Percentiles rank a stretch among this genome's conserved stretches.
Conservation (phyloP, 225 moss, liverwort and hornwort species). For the Sphagnum contortum region DNA sequence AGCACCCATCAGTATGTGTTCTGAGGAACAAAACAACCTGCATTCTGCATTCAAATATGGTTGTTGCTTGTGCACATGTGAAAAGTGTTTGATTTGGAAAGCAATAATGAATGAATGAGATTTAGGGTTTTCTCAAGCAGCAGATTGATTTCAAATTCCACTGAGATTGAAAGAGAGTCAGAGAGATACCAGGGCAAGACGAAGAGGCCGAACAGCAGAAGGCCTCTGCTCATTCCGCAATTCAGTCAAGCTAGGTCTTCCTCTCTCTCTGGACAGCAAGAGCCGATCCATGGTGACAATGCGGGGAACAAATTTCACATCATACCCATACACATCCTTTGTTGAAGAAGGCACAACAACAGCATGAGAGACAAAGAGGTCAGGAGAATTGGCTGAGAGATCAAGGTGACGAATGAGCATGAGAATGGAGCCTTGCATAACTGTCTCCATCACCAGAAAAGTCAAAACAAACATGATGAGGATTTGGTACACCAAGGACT, state of each 20-base stretch:
- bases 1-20: too few species aligned
- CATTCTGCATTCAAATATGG: neutral
- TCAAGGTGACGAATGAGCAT: slow-evolving; percentile 25
- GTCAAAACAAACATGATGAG: slow-evolving; percentile 16
- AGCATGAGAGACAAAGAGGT: slow-evolving; percentile 7
- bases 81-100: neutral
- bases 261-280: slow-evolving; percentile 36
- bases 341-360: too few species aligned
- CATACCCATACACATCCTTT: slow-evolving; percentile 6
- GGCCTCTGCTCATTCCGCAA: slow-evolving; percentile 30
- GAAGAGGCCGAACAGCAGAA: slow-evolving; percentile 34
- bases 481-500: slow-evolving; percentile 24
- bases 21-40: too few species aligned
- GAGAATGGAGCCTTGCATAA: slow-evolving; percentile 31
- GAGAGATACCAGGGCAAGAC: slow-evolving; percentile 36
- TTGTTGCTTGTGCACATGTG: neutral
- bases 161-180: too few species aligned
- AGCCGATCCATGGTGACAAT: slow-evolving; percentile 33
- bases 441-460: slow-evolving; percentile 17
- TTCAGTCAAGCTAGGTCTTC: slow-evolving; percentile 37
- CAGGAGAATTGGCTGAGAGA: slow-evolving; percentile 29
- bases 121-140: neutral
- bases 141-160: too few species aligned
- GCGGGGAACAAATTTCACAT: slow-evolving; percentile 28
- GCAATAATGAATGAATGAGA: neutral